These are phyloP conservation scores for Protomyces arabidopsidicola DNA, from an alignment of 1,139 yeast species.

Conservation along the genomic window DNA sequence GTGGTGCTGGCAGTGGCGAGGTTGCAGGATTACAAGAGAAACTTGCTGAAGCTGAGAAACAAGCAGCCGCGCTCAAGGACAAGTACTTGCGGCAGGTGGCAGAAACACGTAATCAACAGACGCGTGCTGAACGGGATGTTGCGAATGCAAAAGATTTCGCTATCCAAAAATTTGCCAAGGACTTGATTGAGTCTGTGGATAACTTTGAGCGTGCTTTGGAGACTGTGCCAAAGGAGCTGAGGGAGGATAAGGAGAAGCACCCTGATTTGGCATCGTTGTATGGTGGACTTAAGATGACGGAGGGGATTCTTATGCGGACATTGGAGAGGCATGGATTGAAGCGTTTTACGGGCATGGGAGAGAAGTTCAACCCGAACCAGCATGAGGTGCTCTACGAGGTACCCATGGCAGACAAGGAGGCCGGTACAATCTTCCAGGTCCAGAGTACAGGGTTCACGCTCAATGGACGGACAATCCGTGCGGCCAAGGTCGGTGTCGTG, in stretches of 20 bases:
- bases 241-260: conserved; percentile 35
- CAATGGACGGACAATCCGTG: conserved; percentile 84
- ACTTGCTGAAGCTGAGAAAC: conserved; percentile 10
- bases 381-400: conserved; percentile 93
- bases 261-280: conserved; percentile 59
- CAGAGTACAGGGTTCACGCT: conserved; percentile 87
- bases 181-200: conserved; percentile 81
- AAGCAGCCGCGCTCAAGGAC: conserved; percentile 45
- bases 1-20: neutral
- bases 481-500: conserved; percentile 95
- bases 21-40: neutral
- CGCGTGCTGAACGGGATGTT: conserved; percentile 79
- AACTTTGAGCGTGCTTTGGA: conserved; percentile 83
- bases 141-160: conserved; percentile 89
- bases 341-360: conserved; percentile 79
- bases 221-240: conserved; percentile 60
- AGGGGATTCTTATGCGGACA: conserved; percentile 80
- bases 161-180: conserved; percentile 86
- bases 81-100: conserved; percentile 79
- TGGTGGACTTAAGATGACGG: conserved; percentile 90
- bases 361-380: conserved; percentile 80
- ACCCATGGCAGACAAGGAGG: conserved; percentile 82
- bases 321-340: conserved; percentile 71
- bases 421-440: conserved; percentile 89
- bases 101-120: conserved; percentile 89